Conservation (phyloP, 2,329 filamentous ascomycete genomes). For the Sclerotinia subarctica region DNA sequence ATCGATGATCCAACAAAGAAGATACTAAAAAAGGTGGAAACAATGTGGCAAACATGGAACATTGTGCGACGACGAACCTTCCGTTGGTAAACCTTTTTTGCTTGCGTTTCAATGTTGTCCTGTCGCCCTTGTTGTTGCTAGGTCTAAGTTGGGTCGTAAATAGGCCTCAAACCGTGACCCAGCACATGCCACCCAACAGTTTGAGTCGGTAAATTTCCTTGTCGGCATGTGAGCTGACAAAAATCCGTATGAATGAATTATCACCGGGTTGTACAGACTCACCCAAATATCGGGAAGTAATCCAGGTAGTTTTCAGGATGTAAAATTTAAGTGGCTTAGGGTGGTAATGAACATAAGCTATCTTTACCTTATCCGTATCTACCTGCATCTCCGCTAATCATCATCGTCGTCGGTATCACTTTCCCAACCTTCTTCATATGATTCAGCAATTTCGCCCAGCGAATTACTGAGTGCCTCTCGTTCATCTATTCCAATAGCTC, state of each 20-base stretch:
- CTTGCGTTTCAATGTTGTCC: background rate
- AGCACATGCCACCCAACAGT: constrained; percentile 5
- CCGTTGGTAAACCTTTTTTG: constrained; percentile 3
- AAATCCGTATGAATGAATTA: background rate
- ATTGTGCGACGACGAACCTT: background rate
- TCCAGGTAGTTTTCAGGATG: background rate
- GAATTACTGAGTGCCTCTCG: constrained; percentile 80
- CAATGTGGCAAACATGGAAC: background rate
- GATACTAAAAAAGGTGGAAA: background rate
- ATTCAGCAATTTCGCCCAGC: constrained; percentile 77
- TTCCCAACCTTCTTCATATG: constrained; percentile 85
- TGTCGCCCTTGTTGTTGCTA: constrained; percentile 6
- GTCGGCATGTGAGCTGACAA: constrained; percentile 1
- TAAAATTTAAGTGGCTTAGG: constrained; percentile 4
- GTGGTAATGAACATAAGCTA: constrained; percentile 2
- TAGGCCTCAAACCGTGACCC: background rate
- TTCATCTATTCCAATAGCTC: constrained; percentile 69
- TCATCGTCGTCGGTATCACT: constrained; percentile 73
- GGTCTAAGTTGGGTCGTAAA: background rate
- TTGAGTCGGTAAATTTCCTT: constrained; percentile 3
- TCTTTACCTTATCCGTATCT: constrained; percentile 1
- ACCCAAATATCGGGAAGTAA: background rate
- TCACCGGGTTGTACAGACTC: background rate
- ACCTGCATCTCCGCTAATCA: constrained; percentile 29
- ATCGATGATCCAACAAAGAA: constrained; percentile 3